Conservation (phyloP, 805 yeast species). For the Nakazawaea pomicola region DNA sequence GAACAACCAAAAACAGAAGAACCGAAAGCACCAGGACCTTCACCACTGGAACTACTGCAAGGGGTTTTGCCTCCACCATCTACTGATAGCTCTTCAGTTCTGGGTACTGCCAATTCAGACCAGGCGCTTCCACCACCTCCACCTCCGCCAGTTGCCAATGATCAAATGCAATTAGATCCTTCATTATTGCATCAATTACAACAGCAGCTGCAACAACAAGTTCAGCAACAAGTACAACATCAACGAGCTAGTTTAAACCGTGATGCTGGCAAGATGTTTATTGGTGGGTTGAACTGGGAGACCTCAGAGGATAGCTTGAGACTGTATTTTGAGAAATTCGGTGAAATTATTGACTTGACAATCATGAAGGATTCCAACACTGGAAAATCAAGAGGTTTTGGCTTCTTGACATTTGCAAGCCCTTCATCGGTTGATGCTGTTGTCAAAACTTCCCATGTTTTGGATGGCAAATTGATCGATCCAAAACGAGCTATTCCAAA, state of each 20-base stretch:
- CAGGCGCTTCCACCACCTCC: slow-evolving; percentile 8
- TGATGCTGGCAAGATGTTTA: slow-evolving; percentile 78
- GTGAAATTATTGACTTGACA: slow-evolving; percentile 81
- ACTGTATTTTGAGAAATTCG: slow-evolving; percentile 81
- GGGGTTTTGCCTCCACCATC: too few relatives aligned
- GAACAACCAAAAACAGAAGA: slow-evolving; percentile 7
- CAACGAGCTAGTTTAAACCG: slow-evolving; percentile 9
- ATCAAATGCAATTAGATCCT: slow-evolving; percentile 13
- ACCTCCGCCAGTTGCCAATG: slow-evolving; percentile 8
- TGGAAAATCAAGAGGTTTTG: slow-evolving; percentile 93
- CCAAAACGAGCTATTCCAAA: slow-evolving; percentile 97
- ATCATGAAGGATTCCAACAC: slow-evolving; percentile 88
- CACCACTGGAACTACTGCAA: slow-evolving; percentile 13
- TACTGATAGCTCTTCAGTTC: slow-evolving; percentile 3
- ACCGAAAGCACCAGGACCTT: slow-evolving; percentile 12
- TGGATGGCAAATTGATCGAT: slow-evolving; percentile 95
- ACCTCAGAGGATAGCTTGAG: slow-evolving; percentile 85
- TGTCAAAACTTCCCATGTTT: slow-evolving; percentile 75
- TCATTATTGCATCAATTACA: slow-evolving; percentile 17
- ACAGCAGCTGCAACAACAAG: slow-evolving; percentile 18
- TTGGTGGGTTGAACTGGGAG: slow-evolving; percentile 98
- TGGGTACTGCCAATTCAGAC: neutral
- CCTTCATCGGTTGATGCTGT: slow-evolving; percentile 84
- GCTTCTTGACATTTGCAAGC: slow-evolving; percentile 81
- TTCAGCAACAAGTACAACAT: slow-evolving; percentile 17